Base-by-base conservation (phyloP, 768 basidiomycete species). In the Amanita inopinata region DNA sequence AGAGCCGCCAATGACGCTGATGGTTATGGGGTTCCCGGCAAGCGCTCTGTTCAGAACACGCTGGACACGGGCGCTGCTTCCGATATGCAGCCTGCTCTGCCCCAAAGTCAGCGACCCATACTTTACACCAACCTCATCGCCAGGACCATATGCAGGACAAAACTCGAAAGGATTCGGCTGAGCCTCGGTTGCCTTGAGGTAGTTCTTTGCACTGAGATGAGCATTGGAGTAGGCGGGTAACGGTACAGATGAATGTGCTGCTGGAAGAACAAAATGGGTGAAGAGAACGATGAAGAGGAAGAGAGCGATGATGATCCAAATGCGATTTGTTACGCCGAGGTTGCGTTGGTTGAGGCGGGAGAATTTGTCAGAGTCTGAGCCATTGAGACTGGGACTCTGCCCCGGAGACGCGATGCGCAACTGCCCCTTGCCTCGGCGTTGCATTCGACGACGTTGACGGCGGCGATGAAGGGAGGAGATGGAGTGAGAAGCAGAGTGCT, bases 1-100 rank as follows among this genome's bases (percentile, higher is more conserved):
- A 48, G 89, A 93, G 45, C 91, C 90, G 30, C 92, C 92, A 14
- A 96, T 55, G 25, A 96, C 74, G 58, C 85, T 88, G 53, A 96
- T 90, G 5, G 90, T 93, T 10, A 96, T 74, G 2, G 90, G 88
- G 43, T 80, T 76, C 5, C 90, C 92, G 4, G 81, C 70, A 50
- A 96, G 65, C 1, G 90, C 92, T 60, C 82, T 81, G 56, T 82
- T 80, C 28, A 96, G 63, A 17, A 94, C 77, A 22, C 83, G 70
- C 58, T 92, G 91, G 3, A 94, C 65, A 28, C 92, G 70, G 9
- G 80, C 80, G 10, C 87, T 82, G 43, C 82, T 91, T 1, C 92
- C 92, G 0, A 78, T 53, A 57, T 94, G 83, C 43, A 86, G 56
- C 39, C 86, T 64, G 46, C 76, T 87, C 61, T 81, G 80, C 8